Evolutionary conservation across 208 protist genomes (phyloP).

Genomic region (Leptomonas pyrrhocoris): DNA sequence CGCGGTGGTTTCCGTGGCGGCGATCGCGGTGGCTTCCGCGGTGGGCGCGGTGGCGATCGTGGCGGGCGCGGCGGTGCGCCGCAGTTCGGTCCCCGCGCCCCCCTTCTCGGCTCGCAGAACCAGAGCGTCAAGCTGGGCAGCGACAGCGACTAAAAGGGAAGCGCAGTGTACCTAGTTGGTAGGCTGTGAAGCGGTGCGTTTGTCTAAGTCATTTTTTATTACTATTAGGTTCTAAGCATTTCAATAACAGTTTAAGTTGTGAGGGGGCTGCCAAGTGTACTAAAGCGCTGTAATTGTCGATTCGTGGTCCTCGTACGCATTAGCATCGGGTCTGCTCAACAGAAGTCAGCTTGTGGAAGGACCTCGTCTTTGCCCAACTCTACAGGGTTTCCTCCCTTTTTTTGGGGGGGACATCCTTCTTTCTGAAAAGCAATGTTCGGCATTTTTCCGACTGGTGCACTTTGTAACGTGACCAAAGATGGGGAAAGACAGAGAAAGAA

Average conservation of each 20-base stretch:
- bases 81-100: slow-evolving; percentile 60
- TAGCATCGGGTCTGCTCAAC: too few relatives aligned
- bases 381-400: too few relatives aligned
- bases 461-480: too few relatives aligned
- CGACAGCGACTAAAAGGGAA: slow-evolving; percentile 57
- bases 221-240: not conserved
- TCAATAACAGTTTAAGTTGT: not conserved
- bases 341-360: too few relatives aligned
- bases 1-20: slow-evolving; percentile 65
- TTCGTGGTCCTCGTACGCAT: not conserved
- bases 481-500: too few relatives aligned
- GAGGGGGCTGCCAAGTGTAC: not conserved
- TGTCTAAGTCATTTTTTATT: too few relatives aligned
- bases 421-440: too few relatives aligned
- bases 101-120: slow-evolving; percentile 51
- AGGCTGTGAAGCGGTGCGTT: too few relatives aligned
- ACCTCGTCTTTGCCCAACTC: too few relatives aligned
- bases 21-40: slow-evolving; percentile 45
- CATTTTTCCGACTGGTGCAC: too few relatives aligned
- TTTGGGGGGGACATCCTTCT: too few relatives aligned
- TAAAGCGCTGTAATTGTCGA: not conserved
- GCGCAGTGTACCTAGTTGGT: too few relatives aligned
- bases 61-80: slow-evolving; percentile 63
- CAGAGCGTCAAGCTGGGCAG: slow-evolving; percentile 77
- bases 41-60: slow-evolving; percentile 44